These are phyloP conservation scores for Pythium coloratum DNA, from an alignment of 352 stramenopile genomes.

Conservation along the genomic window DNA sequence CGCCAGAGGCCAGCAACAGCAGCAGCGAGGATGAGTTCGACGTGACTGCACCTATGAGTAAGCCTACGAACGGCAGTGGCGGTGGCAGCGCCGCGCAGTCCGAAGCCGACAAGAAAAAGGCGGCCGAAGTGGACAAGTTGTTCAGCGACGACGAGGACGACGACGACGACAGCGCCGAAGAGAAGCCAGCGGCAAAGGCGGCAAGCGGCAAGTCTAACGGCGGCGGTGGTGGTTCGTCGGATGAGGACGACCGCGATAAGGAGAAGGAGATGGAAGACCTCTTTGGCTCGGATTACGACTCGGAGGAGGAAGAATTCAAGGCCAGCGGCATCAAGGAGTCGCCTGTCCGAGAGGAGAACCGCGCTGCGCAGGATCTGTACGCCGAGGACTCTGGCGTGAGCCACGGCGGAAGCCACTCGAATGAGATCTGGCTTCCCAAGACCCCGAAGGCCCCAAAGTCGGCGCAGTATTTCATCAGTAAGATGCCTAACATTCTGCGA, in stretches of 20 bases:
- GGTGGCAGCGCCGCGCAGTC: slow-evolving; percentile 6
- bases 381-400: slow-evolving; percentile 37
- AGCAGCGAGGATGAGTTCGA: slow-evolving; percentile 84
- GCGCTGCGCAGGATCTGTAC: slow-evolving; percentile 39
- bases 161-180: slow-evolving; percentile 33
- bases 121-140: slow-evolving; percentile 44
- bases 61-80: slow-evolving; percentile 14
- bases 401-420: slow-evolving; percentile 34
- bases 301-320: slow-evolving; percentile 88
- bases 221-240: slow-evolving; percentile 6
- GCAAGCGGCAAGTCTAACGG: neutral
- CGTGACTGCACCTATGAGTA: slow-evolving; percentile 38
- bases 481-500: slow-evolving; percentile 86
- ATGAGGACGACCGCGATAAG: slow-evolving; percentile 34
- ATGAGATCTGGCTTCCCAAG: slow-evolving; percentile 75
- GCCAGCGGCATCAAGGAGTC: slow-evolving; percentile 86
- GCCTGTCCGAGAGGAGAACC: slow-evolving; percentile 60
- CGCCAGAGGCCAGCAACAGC: slow-evolving; percentile 59
- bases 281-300: slow-evolving; percentile 89
- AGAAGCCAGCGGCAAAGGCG: slow-evolving; percentile 21
- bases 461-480: slow-evolving; percentile 67
- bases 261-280: slow-evolving; percentile 87
- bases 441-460: slow-evolving; percentile 69
- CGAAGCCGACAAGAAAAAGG: slow-evolving; percentile 20
- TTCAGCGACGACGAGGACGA: slow-evolving; percentile 77